Percentiles rank a stretch among this genome's conserved stretches.
These are phyloP conservation scores for Phytopythium oedochilum DNA, from an alignment of 352 stramenopile species.

Conservation along the genomic window DNA sequence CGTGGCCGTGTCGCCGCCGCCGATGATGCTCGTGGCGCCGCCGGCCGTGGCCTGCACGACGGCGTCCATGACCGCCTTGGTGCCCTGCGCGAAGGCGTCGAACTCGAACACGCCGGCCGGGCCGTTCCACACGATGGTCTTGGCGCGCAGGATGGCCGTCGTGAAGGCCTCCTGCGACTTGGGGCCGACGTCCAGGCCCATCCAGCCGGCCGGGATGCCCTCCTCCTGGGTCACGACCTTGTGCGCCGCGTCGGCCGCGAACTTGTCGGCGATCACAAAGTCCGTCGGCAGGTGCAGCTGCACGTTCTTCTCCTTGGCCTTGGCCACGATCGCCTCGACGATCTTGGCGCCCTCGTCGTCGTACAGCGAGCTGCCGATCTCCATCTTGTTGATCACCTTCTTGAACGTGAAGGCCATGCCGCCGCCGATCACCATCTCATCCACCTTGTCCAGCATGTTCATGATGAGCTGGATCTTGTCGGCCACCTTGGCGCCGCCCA, in stretches of 20 bases:
- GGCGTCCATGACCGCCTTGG: conserved; percentile 94
- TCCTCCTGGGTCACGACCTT: conserved; percentile 88
- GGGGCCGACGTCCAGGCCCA: conserved; percentile 90
- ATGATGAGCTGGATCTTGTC: conserved; percentile 99
- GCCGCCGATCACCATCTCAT: conserved; percentile 98
- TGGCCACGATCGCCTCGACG: conserved; percentile 92
- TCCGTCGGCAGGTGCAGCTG: conserved; percentile 97
- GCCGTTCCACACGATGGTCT: conserved; percentile 92
- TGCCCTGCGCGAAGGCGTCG: conserved; percentile 94
- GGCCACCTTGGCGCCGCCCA: conserved; percentile 99
- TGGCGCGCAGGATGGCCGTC: conserved; percentile 5
- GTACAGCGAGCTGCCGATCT: conserved; percentile 94
- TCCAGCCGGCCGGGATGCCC: conserved; percentile 86
- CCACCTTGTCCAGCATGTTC: conserved; percentile 98
- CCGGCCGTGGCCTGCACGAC: conserved; percentile 93
- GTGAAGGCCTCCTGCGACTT: conserved; percentile 49
- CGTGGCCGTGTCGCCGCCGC: conserved; percentile 96
- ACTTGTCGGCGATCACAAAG: conserved; percentile 98
- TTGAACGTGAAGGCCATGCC: conserved; percentile 99
- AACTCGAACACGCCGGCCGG: conserved; percentile 99
- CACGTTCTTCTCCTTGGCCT: conserved; percentile 97
- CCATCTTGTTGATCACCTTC: conserved; percentile 92
- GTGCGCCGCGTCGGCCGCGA: conserved; percentile 92
- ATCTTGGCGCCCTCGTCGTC: conserved; percentile 86
- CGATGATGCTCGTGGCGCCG: conserved; percentile 97